Percentiles rank a stretch among this genome's conserved stretches.
phyloP scores from a whole-genome alignment of 177 flowering plant species.

The Vitis hybrid region DNA sequence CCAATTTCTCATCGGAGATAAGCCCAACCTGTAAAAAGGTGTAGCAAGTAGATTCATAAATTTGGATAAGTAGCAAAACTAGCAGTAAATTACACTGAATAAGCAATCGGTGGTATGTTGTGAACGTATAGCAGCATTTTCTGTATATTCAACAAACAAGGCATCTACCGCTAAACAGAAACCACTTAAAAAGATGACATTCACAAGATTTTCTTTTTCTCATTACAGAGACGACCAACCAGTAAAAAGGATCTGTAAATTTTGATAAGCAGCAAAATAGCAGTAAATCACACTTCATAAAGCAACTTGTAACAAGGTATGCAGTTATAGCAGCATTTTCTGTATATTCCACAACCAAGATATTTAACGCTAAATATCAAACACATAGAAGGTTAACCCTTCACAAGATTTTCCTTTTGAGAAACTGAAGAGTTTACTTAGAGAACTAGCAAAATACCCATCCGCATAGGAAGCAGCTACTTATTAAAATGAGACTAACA shows the following conservation, averaged over 20 bases:
- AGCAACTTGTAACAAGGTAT: too few relatives aligned
- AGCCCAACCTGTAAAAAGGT: constrained; percentile 75
- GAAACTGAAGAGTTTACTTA: not conserved
- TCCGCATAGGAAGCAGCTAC: not conserved
- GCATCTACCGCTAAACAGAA: not conserved
- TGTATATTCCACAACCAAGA: too few relatives aligned
- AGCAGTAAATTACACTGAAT: not conserved
- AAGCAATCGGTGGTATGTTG: not conserved
- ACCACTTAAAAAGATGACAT: not conserved
- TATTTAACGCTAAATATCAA: too few relatives aligned
- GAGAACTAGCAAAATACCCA: not conserved
- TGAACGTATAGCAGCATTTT: not conserved
- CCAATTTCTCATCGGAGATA: constrained; percentile 92
- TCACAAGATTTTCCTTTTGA: not conserved
- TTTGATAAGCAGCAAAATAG: too few relatives aligned
- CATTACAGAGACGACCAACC: too few relatives aligned
- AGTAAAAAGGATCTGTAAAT: too few relatives aligned
- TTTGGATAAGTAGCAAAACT: not conserved
- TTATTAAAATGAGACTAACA: not conserved
- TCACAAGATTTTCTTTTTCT: too few relatives aligned
- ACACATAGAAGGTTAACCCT: too few relatives aligned
- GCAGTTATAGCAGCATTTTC: too few relatives aligned
- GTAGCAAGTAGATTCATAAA: constrained; percentile 5
- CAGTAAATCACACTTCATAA: too few relatives aligned
- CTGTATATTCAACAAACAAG: not conserved